Base-by-base conservation (phyloP, 352 stramenopile species). In the Phytophthora cryptogea region DNA sequence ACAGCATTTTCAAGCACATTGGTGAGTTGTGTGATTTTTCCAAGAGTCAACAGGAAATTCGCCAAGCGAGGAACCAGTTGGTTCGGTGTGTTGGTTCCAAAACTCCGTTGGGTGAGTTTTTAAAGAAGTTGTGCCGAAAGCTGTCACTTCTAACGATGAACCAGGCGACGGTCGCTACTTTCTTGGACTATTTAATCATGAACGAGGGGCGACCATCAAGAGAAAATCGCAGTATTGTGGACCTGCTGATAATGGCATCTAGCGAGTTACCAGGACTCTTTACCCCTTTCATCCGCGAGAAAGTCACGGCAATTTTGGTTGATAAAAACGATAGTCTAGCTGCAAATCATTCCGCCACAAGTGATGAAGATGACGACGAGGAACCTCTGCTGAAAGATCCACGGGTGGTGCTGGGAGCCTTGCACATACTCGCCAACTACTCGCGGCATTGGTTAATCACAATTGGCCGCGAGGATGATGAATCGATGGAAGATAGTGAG, bases 101-200 rank as follows among this genome's bases (percentile, higher is more conserved):
- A 64, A 83, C 78, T 1, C 66, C 74, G 8, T 58, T 94, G 5
- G 85, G 87, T 4, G 84, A 89, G 7, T 91, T 92, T 26, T 17
- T 93, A 27, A 94, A 94, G 66, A 89, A 81, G 27, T 45, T 96
- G n/a, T 94, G 85, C 45, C 82, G 85, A 11, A 92, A 92, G 32
- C 57, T 92, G 10, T 85, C 86, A 14, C 51, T 90, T 20, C 55
- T 92, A 20, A 92, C 85, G 1, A 58, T 94, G 8, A 93, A 75
- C 56, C 68, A 81, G 44, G 41, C 48, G 37, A 78, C 64, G 0
- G 51, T 88, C 8, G 50, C 44, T 52, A 50, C 49, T 7, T 78
- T 76, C 17, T 41, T 90, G 30, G 53, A 68, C 10, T 83, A 72
- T n/a, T 81, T 89, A 30, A 48, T 72, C 14, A 36, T 59, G 8